These are phyloP conservation scores for Balansia obtecta DNA, from an alignment of 2,329 filamentous ascomycete species.

Conservation along the genomic window DNA sequence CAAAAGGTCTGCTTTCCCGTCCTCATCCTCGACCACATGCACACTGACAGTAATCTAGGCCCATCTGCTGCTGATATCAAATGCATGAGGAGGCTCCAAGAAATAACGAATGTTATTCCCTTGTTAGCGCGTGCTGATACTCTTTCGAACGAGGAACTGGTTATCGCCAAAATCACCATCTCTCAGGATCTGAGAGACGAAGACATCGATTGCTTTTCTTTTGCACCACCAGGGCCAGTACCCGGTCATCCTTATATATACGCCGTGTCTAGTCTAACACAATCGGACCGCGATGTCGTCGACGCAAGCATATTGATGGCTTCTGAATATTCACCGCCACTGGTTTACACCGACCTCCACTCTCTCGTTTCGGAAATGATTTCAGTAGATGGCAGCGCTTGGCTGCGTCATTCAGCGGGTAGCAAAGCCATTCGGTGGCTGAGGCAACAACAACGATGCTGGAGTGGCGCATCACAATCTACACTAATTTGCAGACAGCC, in stretches of 20 bases:
- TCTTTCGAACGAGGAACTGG: conserved; percentile 44
- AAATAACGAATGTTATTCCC: conserved; percentile 74
- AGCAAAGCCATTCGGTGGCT: conserved; percentile 71
- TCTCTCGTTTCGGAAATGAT: conserved; percentile 63
- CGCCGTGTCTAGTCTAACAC: conserved; percentile 63
- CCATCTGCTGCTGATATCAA: conserved; percentile 44
- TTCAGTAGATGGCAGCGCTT: conserved; percentile 63
- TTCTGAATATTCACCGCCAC: conserved; percentile 74
- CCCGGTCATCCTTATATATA: conserved; percentile 40
- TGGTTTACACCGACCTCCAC: conserved; percentile 62
- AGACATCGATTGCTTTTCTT: conserved; percentile 54
- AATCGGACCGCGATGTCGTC: conserved; percentile 68
- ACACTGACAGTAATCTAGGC: conserved; percentile 16
- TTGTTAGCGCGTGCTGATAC: conserved; percentile 68
- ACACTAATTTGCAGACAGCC: conserved; percentile 1
- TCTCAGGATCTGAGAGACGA: conserved; percentile 41
- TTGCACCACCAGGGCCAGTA: conserved; percentile 28
- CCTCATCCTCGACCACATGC: neutral
- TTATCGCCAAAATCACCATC: conserved; percentile 47
- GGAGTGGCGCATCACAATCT: conserved; percentile 7
- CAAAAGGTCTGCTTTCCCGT: conserved; percentile 39
- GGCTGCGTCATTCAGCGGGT: conserved; percentile 71
- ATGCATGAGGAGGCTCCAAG: conserved; percentile 56
- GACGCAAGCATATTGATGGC: conserved; percentile 91
- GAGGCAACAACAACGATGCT: conserved; percentile 17